Evolutionary conservation across 1,284 basidiomycete genomes (phyloP).

Genomic region (Lentinula novae-zelandiae): DNA sequence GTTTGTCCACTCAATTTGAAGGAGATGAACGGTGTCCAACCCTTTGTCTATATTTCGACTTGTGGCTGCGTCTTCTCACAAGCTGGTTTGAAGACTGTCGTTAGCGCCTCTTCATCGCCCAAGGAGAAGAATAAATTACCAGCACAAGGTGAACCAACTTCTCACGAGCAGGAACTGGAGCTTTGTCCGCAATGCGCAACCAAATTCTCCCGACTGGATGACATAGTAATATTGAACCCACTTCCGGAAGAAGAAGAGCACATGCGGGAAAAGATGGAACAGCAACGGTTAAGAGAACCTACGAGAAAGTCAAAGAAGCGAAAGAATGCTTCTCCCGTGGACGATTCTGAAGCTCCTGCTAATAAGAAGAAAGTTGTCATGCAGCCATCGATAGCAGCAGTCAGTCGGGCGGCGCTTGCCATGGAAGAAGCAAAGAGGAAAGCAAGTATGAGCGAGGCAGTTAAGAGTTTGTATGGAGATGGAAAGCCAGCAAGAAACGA

Average conservation of each 20-base stretch:
- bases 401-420: constrained; percentile 63
- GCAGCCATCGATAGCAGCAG: constrained; percentile 52
- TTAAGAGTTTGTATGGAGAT: constrained; percentile 64
- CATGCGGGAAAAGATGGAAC: constrained; percentile 53
- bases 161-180: constrained; percentile 35
- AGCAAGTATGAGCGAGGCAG: constrained; percentile 69
- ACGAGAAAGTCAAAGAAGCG: constrained; percentile 68
- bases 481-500: constrained; percentile 60
- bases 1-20: constrained; percentile 87
- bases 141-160: constrained; percentile 10
- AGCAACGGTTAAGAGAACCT: constrained; percentile 50
- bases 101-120: constrained; percentile 24
- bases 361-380: constrained; percentile 41
- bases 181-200: constrained; percentile 73
- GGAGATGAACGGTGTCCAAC: constrained; percentile 89
- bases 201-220: constrained; percentile 59
- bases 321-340: constrained; percentile 36
- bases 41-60: constrained; percentile 81
- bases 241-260: constrained; percentile 51
- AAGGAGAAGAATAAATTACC: constrained; percentile 27
- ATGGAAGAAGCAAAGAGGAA: constrained; percentile 74
- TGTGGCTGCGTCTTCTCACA: constrained; percentile 91
- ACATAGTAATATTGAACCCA: constrained; percentile 59
- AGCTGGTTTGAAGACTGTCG: constrained; percentile 66
- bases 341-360: constrained; percentile 30